Evolutionary conservation across 306 rosid species (phyloP).

Genomic region (Rosa chinensis): DNA sequence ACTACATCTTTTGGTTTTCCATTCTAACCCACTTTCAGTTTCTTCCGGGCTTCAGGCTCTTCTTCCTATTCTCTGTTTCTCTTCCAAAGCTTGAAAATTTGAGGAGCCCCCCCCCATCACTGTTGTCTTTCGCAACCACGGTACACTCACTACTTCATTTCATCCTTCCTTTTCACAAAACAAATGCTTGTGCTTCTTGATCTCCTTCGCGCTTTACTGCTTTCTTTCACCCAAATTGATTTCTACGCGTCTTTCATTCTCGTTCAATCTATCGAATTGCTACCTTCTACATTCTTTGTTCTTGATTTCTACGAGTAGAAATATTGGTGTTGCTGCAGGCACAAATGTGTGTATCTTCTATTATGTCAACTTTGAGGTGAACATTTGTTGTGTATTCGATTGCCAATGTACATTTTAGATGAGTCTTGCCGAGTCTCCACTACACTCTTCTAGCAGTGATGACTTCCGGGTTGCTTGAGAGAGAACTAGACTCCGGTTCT

Average conservation of each 20-base stretch:
- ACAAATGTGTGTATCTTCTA: not conserved
- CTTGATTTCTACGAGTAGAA: too few species aligned
- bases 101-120: too few species aligned
- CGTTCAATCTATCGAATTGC: not conserved
- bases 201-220: not conserved
- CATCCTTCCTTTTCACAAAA: too few species aligned
- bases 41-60: too few species aligned
- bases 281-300: not conserved
- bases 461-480: constrained; percentile 14
- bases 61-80: too few species aligned
- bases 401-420: not conserved
- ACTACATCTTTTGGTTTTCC: too few species aligned
- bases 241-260: not conserved
- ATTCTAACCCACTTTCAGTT: too few species aligned
- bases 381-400: not conserved
- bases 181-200: too few species aligned
- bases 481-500: not conserved
- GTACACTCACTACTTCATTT: not conserved
- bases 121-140: not conserved
- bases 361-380: not conserved
- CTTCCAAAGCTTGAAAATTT: too few species aligned
- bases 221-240: not conserved
- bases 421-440: constrained; percentile 20
- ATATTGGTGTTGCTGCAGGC: too few species aligned
- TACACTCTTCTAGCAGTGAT: constrained; percentile 11